Conservation (phyloP, 257 asterid species). For the Rubia yunnanensis region DNA sequence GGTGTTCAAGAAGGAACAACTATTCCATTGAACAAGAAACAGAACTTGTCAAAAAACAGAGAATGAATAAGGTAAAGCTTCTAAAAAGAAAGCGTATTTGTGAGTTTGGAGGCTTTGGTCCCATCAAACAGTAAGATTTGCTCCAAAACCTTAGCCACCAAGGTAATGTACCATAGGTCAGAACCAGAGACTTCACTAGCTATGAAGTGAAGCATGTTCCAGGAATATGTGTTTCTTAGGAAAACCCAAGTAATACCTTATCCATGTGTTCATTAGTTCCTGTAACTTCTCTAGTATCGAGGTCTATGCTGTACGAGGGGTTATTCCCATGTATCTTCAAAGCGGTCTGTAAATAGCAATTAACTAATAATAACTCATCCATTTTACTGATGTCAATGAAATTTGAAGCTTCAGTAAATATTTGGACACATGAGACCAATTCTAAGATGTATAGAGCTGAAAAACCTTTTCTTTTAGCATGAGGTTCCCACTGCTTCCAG, state of each 20-base stretch:
- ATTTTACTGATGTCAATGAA: neutral
- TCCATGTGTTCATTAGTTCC: slow-evolving; percentile 4
- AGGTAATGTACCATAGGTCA: neutral
- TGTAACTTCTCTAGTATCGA: slow-evolving; percentile 9
- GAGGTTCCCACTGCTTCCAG: slow-evolving; percentile 42
- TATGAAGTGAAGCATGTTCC: neutral
- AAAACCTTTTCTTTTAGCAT: slow-evolving; percentile 47
- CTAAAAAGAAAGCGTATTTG: neutral
- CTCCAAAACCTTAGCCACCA: neutral
- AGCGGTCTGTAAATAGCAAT: slow-evolving; percentile 16
- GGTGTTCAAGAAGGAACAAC: neutral
- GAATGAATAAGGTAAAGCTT: neutral
- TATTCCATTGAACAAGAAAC: neutral
- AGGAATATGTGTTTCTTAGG: neutral
- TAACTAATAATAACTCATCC: neutral
- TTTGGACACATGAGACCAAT: neutral
- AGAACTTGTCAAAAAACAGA: neutral
- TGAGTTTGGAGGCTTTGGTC: neutral
- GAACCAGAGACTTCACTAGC: neutral
- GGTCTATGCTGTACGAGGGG: slow-evolving; percentile 12
- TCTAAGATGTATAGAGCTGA: neutral
- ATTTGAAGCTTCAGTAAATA: neutral
- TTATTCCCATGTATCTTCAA: slow-evolving; percentile 15
- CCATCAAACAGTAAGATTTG: neutral
- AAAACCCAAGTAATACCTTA: slow-evolving; percentile 17